phyloP scores from a whole-genome alignment of 2,329 filamentous ascomycete genomes.

The Aspergillus novoparasiticus region DNA sequence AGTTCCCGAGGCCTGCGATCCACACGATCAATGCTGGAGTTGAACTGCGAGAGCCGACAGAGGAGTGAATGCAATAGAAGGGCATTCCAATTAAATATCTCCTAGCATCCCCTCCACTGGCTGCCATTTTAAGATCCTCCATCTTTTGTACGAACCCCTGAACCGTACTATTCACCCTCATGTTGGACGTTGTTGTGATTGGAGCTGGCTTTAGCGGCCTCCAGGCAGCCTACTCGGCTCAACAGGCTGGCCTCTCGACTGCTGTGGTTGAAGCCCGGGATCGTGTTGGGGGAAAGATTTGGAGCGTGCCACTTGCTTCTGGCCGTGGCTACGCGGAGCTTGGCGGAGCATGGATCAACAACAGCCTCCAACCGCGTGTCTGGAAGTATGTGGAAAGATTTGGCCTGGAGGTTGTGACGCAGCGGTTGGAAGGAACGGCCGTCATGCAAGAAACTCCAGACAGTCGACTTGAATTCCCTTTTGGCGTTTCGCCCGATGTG shows the following conservation, averaged over 20 bases:
- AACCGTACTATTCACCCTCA: background rate
- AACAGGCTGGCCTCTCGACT: conserved; percentile 33
- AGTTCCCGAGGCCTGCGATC: background rate
- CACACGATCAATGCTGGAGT: background rate
- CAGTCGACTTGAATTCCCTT: conserved; percentile 28
- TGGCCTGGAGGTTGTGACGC: conserved; percentile 31
- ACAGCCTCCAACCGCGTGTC: conserved; percentile 33
- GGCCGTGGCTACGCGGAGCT: conserved; percentile 31
- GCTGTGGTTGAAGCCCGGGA: conserved; percentile 44
- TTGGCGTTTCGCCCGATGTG: conserved; percentile 36
- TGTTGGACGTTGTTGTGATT: conserved; percentile 34
- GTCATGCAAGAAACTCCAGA: conserved; percentile 29
- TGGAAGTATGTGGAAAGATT: conserved; percentile 32
- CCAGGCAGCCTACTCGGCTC: conserved; percentile 34
- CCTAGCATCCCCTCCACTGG: background rate
- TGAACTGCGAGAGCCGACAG: background rate
- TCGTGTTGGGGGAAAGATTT: conserved; percentile 46
- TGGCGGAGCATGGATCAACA: conserved; percentile 40
- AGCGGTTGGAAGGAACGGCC: conserved; percentile 33
- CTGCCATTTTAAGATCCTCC: rapidly evolving
- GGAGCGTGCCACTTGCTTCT: conserved; percentile 23
- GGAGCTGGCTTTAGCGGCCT: conserved; percentile 44
- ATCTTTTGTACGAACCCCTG: background rate
- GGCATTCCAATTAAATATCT: background rate
- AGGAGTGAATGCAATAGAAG: background rate